Evolutionary conservation across 2,329 filamentous ascomycete genomes (phyloP).

Genomic region (Epichloe scottii): DNA sequence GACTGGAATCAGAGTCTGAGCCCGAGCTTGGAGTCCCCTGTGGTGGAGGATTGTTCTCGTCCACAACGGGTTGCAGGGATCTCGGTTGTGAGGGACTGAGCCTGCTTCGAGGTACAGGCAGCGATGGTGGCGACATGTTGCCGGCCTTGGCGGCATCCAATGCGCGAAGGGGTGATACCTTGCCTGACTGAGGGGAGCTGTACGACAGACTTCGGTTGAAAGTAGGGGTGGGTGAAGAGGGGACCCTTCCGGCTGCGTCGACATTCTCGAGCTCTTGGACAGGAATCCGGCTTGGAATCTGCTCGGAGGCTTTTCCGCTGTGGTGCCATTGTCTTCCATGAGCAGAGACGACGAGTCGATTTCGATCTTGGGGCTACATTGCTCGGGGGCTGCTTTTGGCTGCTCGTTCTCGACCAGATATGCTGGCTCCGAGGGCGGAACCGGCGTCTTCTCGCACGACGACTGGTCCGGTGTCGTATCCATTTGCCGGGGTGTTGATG

Average conservation of each 20-base stretch:
- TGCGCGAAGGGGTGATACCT: constrained; percentile 35
- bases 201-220: constrained; percentile 46
- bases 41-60: constrained; percentile 42
- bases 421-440: constrained; percentile 16
- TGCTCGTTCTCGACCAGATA: constrained; percentile 12
- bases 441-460: constrained; percentile 17
- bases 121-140: constrained; percentile 33
- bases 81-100: constrained; percentile 9
- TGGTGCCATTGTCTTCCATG: constrained; percentile 24
- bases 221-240: constrained; percentile 45
- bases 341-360: constrained; percentile 25
- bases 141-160: constrained; percentile 38
- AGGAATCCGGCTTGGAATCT: constrained; percentile 86
- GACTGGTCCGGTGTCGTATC: constrained; percentile 35
- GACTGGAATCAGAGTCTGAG: constrained; percentile 37
- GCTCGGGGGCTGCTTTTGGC: constrained; percentile 29
- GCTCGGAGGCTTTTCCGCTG: constrained; percentile 31
- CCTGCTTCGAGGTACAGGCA: constrained; percentile 12
- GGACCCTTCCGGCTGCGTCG: constrained; percentile 40
- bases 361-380: constrained; percentile 36
- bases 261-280: constrained; percentile 37
- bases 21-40: constrained; percentile 19
- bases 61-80: constrained; percentile 24
- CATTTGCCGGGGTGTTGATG: constrained; percentile 70
- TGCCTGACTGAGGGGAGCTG: constrained; percentile 17